Evolutionary conservation across 139 green algal species (phyloP), one percentile per base, ranked within the genome.

Genomic region (Spirogloea muscicola): DNA sequence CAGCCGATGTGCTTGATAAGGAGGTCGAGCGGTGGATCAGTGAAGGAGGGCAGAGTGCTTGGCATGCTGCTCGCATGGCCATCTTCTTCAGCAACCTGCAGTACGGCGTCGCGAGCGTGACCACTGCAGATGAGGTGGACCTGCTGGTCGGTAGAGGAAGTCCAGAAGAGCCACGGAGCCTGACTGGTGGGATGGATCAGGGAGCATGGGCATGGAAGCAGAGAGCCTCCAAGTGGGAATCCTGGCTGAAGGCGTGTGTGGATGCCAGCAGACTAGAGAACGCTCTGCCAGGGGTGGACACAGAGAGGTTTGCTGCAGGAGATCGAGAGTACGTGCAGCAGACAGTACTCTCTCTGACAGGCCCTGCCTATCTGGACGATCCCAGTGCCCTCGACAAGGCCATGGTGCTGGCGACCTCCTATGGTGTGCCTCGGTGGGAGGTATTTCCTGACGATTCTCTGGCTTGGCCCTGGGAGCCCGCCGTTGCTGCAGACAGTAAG

Each of bases 281-380:
- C 25, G 4, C 69, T n/a, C 48, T 74, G n/a, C 64, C 64, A 4
- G 4, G 69, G 18, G 52, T 68, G 16, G 64, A 67, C 5, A 37
- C 29, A 4, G 44, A 36, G 4, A 37, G 64, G 4, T 74, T 74
- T 36, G 64, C 64, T 25, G 52, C 64, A 6, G 44, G 64, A 4
- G 49, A 74, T 6, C 37, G n/a, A 21, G 27, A 27, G 25, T 74
- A 74, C 64, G 69, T 74, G n/a, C 25, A 67, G 16, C 5, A 4
- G 40, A 67, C 42, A 42, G 39, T 74, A 13, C 64, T 74, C 21
- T 74, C 64, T 13, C 64, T 74, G 3, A 42, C 69, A 27, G 64
- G 49, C 31, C 16, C 10, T 6, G 21, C 48, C 13, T 7, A 36
- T 6, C 5, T 69, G 16, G 64, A 42, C 64, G 29, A 34, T 7